Conservation (phyloP, 306 rosid species). For the Adenanthera pavonina region DNA sequence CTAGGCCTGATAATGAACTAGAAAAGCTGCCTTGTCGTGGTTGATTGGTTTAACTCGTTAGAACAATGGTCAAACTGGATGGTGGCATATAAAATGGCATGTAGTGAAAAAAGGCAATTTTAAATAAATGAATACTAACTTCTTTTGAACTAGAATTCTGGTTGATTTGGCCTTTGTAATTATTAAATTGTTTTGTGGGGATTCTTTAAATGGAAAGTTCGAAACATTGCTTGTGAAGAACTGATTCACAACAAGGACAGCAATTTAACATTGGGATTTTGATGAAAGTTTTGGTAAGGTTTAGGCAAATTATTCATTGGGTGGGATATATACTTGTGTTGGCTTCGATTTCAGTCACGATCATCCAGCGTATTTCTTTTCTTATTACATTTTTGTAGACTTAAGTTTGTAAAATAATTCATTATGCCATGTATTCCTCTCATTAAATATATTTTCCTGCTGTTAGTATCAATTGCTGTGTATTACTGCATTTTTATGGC, state of each 20-base stretch:
- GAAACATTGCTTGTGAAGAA: background rate
- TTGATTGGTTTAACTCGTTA: background rate
- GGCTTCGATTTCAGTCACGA: slow-evolving; percentile 20
- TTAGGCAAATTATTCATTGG: background rate
- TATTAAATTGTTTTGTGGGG: background rate
- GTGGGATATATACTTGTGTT: slow-evolving; percentile 20
- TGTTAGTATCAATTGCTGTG: background rate
- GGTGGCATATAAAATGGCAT: background rate
- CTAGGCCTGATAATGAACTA: background rate
- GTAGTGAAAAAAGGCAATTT: background rate
- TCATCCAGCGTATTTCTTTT: background rate
- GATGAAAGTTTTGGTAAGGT: slow-evolving; percentile 5
- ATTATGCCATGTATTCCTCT: background rate
- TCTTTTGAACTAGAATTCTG: background rate
- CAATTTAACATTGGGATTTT: slow-evolving; percentile 2
- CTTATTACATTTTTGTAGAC: background rate
- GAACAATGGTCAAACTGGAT: background rate
- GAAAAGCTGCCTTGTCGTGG: background rate
- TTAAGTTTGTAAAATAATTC: too few relatives aligned
- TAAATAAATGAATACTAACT: background rate
- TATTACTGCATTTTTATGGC: background rate
- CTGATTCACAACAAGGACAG: slow-evolving; percentile 1
- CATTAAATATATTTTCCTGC: background rate
- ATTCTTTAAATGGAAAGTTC: background rate
- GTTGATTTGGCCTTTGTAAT: background rate